Conservation (phyloP, 2,329 filamentous ascomycete species). For the Lasiodiplodia sp. region DNA sequence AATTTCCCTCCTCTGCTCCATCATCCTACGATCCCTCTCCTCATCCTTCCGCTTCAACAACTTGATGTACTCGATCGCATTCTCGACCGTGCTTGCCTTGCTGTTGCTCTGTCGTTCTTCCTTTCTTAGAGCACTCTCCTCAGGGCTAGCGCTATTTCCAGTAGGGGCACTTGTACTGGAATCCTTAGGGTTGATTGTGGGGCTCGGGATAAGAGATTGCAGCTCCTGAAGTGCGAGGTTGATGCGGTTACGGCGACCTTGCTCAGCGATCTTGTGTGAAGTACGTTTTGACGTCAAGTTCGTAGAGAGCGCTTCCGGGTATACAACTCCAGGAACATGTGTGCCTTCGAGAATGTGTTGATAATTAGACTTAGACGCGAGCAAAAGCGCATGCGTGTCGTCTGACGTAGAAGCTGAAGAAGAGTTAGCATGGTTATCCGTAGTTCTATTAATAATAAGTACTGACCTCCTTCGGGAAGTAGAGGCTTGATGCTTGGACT, state of each 20-base stretch:
- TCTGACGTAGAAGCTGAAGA: slow-evolving; percentile 50
- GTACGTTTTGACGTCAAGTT: slow-evolving; percentile 96
- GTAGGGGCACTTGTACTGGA: slow-evolving; percentile 48
- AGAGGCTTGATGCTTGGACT: slow-evolving; percentile 94
- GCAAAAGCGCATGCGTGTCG: slow-evolving; percentile 72
- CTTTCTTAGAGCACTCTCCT: slow-evolving; percentile 38
- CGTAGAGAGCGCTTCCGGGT: slow-evolving; percentile 88
- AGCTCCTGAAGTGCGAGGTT: slow-evolving; percentile 94
- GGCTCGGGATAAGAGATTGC: slow-evolving; percentile 77
- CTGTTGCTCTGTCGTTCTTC: slow-evolving; percentile 70
- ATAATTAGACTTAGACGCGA: slow-evolving; percentile 96
- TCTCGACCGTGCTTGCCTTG: slow-evolving; percentile 97
- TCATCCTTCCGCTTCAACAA: slow-evolving; percentile 76
- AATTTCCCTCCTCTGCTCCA: slow-evolving; percentile 70
- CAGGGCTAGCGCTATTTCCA: slow-evolving; percentile 38
- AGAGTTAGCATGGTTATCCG: background rate
- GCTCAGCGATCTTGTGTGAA: slow-evolving; percentile 97
- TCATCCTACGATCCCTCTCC: slow-evolving; percentile 69
- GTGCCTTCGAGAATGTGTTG: slow-evolving; percentile 97
- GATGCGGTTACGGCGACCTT: slow-evolving; percentile 92
- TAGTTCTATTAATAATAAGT: background rate
- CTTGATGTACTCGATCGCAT: slow-evolving; percentile 95
- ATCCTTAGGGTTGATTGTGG: slow-evolving; percentile 43
- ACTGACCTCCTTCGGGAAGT: slow-evolving; percentile 72
- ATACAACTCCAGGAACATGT: slow-evolving; percentile 85